Conservation (phyloP, 108 stramenopile genomes). For the Cyclotella atomus region DNA sequence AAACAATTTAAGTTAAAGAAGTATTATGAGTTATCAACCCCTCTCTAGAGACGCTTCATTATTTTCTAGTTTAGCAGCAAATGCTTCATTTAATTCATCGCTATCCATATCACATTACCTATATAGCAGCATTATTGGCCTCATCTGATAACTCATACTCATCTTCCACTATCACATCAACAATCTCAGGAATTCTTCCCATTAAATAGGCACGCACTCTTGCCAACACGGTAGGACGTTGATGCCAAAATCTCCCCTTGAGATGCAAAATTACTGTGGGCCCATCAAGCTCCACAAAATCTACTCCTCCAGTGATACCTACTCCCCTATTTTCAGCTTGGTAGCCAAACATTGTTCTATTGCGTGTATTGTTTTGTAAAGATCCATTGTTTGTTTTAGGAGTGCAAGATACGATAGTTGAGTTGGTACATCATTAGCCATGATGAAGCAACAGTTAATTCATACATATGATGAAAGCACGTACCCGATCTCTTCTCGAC, state of each 20-base stretch:
- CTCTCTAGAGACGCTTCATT: too few species aligned
- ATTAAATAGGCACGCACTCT: constrained; percentile 76
- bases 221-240: constrained; percentile 80
- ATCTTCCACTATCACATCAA: constrained; percentile 82
- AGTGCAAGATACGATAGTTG: too few species aligned
- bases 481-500: constrained; percentile 75
- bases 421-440: too few species aligned
- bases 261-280: constrained; percentile 62
- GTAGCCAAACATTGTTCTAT: constrained; percentile 91
- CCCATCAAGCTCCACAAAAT: constrained; percentile 92
- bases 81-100: too few species aligned
- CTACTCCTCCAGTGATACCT: constrained; percentile 95
- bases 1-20: too few species aligned
- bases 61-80: neutral
- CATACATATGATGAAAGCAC: too few species aligned
- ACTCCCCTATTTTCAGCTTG: constrained; percentile 91
- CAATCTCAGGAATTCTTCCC: constrained; percentile 84
- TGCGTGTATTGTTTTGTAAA: neutral
- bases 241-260: constrained; percentile 94
- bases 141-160: constrained; percentile 83
- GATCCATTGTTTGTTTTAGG: neutral
- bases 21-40: too few species aligned
- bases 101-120: neutral
- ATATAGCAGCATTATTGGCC: constrained; percentile 67
- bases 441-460: too few species aligned